Percentiles rank a stretch among this genome's conserved stretches.
phyloP scores from a whole-genome alignment of 257 asterid genomes.

The Gynochthodes officinalis region DNA sequence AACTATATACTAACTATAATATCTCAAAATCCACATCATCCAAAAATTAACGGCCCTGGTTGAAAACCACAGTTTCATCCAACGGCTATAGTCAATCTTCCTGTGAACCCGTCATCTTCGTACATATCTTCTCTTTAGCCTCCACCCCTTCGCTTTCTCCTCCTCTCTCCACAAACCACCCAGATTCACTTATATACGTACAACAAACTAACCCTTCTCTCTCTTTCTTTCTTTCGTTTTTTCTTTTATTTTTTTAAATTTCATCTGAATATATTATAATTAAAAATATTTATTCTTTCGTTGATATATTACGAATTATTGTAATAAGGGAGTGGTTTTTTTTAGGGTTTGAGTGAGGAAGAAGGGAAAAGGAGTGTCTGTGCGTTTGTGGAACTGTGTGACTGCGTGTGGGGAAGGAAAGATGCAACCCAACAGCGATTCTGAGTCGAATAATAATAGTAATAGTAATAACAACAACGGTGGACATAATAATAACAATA shows the following conservation, averaged over 20 bases:
- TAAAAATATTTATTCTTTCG: background rate
- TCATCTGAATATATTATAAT: background rate
- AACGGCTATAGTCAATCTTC: conserved; percentile 32
- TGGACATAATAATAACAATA: conserved; percentile 13
- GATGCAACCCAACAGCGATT: conserved; percentile 48
- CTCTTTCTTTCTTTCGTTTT: conserved; percentile 6
- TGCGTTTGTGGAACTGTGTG: background rate
- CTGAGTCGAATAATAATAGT: conserved; percentile 39
- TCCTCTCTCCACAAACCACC: conserved; percentile 27
- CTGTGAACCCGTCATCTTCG: conserved; percentile 45
- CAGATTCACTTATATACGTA: conserved; percentile 31
- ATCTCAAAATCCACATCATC: background rate
- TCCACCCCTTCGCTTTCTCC: conserved; percentile 29
- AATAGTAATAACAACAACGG: conserved; percentile 10
- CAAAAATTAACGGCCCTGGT: conserved; percentile 31
- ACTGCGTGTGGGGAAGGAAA: conserved; percentile 4
- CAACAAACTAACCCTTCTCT: background rate
- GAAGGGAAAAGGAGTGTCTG: background rate
- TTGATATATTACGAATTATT: too few species aligned
- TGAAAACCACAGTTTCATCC: conserved; percentile 20
- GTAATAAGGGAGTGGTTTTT: too few species aligned
- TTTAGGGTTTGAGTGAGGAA: conserved; percentile 5
- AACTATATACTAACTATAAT: background rate
- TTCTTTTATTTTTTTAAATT: too few species aligned
- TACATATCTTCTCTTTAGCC: conserved; percentile 44